phyloP scores from a whole-genome alignment of 2,329 filamentous ascomycete genomes.

The Teratosphaeria zuluensis region DNA sequence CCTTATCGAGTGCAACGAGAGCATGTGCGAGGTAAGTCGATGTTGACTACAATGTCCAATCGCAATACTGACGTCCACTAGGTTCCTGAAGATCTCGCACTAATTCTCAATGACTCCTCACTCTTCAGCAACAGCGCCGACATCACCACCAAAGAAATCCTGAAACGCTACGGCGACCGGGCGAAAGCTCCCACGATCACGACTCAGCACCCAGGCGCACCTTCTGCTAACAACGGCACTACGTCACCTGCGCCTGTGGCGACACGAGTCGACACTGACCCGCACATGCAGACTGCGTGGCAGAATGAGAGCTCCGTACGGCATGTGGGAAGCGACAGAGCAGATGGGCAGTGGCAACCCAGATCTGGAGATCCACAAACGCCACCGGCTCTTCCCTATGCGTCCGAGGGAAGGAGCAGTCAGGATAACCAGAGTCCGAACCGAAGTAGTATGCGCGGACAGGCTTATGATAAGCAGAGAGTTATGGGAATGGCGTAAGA shows the following conservation, averaged over 20 bases:
- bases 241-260: slow-evolving; percentile 40
- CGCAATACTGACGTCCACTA: slow-evolving; percentile 29
- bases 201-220: slow-evolving; percentile 21
- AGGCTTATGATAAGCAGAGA: slow-evolving; percentile 18
- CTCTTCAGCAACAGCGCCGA: slow-evolving; percentile 76
- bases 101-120: slow-evolving; percentile 71
- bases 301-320: slow-evolving; percentile 77
- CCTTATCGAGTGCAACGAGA: slow-evolving; percentile 85
- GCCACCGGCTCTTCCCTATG: slow-evolving; percentile 20
- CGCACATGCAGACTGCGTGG: slow-evolving; percentile 58
- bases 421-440: slow-evolving; percentile 23
- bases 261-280: slow-evolving; percentile 78
- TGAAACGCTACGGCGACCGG: slow-evolving; percentile 85
- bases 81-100: slow-evolving; percentile 88
- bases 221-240: slow-evolving; percentile 11
- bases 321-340: slow-evolving; percentile 45
- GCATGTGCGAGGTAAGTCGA: slow-evolving; percentile 86
- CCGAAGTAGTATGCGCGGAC: slow-evolving; percentile 16
- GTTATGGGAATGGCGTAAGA: slow-evolving; percentile 14
- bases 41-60: background rate
- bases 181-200: slow-evolving; percentile 46
- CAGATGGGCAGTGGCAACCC: background rate
- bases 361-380: slow-evolving; percentile 8
- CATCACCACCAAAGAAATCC: slow-evolving; percentile 91
- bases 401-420: slow-evolving; percentile 16